Conservation (phyloP, 1,139 yeast species). For the Pichia cactophila region DNA sequence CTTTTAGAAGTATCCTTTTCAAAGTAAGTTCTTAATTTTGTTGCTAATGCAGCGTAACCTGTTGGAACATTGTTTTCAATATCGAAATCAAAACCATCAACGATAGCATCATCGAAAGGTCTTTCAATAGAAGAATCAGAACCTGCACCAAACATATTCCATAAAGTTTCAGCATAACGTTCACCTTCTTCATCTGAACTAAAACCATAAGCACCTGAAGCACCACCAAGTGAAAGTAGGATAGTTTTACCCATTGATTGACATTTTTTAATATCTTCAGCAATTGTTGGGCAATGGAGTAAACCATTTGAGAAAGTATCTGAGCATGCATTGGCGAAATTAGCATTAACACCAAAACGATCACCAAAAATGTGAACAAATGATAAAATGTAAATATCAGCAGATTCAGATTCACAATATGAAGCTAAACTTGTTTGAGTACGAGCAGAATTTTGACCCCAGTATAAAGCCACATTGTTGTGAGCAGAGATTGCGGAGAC, state of each 20-base stretch:
- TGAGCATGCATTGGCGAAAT: constrained; percentile 65
- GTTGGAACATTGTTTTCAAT: constrained; percentile 46
- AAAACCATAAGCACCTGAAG: constrained; percentile 74
- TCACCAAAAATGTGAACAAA: constrained; percentile 60
- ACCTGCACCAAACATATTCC: constrained; percentile 87
- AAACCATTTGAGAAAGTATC: constrained; percentile 47
- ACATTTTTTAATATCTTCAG: constrained; percentile 74
- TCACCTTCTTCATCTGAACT: constrained; percentile 53
- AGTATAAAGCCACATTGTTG: constrained; percentile 68
- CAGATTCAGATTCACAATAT: constrained; percentile 63
- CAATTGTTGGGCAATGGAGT: constrained; percentile 55
- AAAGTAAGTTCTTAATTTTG: constrained; percentile 51
- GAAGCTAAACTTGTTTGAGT: constrained; percentile 54
- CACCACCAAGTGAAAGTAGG: constrained; percentile 82
- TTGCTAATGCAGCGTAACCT: constrained; percentile 59
- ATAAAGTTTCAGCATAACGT: constrained; percentile 63
- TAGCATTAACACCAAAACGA: constrained; percentile 39
- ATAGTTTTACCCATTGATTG: constrained; percentile 73
- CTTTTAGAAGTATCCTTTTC: constrained; percentile 44
- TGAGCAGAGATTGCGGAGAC: constrained; percentile 31
- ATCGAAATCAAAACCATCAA: constrained; percentile 72
- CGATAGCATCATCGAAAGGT: constrained; percentile 65
- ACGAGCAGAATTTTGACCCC: constrained; percentile 91
- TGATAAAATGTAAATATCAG: constrained; percentile 67
- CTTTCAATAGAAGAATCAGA: constrained; percentile 56